phyloP scores from a whole-genome alignment of 2,329 filamentous ascomycete species.

The Talaromyces sp. region DNA sequence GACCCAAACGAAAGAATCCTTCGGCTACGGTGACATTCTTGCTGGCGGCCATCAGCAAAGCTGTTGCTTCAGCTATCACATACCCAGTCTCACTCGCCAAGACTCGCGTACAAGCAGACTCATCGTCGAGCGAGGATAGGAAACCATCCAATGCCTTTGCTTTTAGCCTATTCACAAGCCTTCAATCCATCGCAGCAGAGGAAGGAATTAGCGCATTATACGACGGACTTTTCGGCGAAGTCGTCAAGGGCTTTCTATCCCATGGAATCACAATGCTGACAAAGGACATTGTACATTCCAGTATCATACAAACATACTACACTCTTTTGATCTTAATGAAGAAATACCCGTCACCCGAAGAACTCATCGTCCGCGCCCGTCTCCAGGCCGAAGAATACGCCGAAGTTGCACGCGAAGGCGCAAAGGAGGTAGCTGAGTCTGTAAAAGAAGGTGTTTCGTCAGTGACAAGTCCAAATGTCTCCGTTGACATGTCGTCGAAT shows the following conservation, averaged over 20 bases:
- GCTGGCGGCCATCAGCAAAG: constrained; percentile 74
- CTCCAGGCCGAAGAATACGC: constrained; percentile 41
- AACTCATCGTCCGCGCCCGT: constrained; percentile 39
- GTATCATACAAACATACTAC: constrained; percentile 71
- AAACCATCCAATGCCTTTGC: background rate
- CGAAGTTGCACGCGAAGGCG: constrained; percentile 39
- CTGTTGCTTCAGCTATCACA: constrained; percentile 69
- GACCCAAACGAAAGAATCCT: constrained; percentile 52
- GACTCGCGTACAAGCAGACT: constrained; percentile 64
- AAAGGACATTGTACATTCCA: constrained; percentile 71
- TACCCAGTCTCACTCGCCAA: constrained; percentile 89
- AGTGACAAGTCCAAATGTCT: constrained; percentile 25
- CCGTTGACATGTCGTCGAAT: constrained; percentile 33
- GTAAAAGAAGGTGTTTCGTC: constrained; percentile 10
- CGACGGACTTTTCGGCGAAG: constrained; percentile 69
- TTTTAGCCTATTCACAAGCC: constrained; percentile 56
- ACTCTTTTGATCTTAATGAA: constrained; percentile 52
- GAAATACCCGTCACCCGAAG: constrained; percentile 43
- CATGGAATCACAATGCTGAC: constrained; percentile 85
- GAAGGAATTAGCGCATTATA: constrained; percentile 72
- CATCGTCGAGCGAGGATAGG: constrained; percentile 1
- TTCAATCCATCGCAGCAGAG: constrained; percentile 54
- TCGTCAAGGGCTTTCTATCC: constrained; percentile 78
- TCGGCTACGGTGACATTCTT: constrained; percentile 58
- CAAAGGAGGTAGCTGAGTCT: constrained; percentile 27